Evolutionary conservation across 2,329 filamentous ascomycete species (phyloP).

Genomic region (Orbilia blumenaviensis): DNA sequence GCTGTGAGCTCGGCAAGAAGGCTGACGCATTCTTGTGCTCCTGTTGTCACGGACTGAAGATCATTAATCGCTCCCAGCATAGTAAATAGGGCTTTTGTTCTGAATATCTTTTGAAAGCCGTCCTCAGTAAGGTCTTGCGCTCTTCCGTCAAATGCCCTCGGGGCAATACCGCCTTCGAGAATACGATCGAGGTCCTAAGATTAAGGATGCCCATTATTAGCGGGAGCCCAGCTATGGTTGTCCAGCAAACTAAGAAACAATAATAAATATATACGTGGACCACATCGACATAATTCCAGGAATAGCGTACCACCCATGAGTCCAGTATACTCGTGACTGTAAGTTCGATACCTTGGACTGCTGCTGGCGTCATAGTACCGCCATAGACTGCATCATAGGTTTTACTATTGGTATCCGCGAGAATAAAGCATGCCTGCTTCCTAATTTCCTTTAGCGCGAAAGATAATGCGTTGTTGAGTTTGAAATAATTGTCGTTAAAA

Average conservation of each 20-base stretch:
- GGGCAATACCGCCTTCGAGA: background rate
- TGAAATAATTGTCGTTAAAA: background rate
- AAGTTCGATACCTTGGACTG: background rate
- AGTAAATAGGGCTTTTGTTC: background rate
- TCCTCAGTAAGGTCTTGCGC: background rate
- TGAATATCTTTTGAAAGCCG: background rate
- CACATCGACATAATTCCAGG: background rate
- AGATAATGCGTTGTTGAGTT: background rate
- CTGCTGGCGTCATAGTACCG: background rate
- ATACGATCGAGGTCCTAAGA: background rate
- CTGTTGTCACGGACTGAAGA: background rate
- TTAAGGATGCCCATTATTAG: too few species aligned
- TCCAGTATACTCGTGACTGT: background rate
- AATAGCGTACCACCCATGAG: background rate
- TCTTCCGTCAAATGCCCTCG: background rate
- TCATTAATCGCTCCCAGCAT: background rate
- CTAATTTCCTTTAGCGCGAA: background rate
- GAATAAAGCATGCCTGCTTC: conserved; percentile 11
- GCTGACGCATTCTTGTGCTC: background rate
- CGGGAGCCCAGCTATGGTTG: too few species aligned
- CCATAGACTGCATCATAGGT: background rate
- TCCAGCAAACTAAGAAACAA: background rate
- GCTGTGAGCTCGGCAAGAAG: background rate
- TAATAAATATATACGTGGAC: background rate
- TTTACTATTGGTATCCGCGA: conserved; percentile 1